Evolutionary conservation across 2,329 filamentous ascomycete species (phyloP).

Genomic region (Emmonsiellopsis sp.): DNA sequence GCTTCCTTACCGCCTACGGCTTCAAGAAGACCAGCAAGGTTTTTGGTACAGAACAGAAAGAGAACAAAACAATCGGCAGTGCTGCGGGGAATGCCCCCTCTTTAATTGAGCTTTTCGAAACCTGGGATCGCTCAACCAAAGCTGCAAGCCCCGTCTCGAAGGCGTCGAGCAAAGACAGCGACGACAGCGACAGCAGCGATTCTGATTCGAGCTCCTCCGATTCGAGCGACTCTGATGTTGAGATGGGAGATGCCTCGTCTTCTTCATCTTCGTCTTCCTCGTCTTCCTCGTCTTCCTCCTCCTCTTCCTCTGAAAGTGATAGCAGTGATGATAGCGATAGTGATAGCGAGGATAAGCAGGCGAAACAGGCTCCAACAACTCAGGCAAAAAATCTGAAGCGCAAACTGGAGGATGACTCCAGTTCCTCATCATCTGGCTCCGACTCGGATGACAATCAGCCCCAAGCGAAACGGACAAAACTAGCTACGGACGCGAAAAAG

Average conservation of each 20-base stretch:
- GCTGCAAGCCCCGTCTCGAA: conserved; percentile 5
- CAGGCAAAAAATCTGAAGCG: conserved; percentile 44
- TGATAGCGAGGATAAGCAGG: conserved; percentile 18
- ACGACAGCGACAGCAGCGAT: conserved; percentile 22
- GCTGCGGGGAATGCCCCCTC: conserved; percentile 25
- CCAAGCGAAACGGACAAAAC: conserved; percentile 11
- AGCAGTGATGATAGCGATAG: conserved; percentile 37
- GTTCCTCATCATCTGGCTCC: conserved; percentile 26
- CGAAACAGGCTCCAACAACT: conserved; percentile 27
- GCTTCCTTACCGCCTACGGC: conserved; percentile 58
- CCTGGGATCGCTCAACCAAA: conserved; percentile 10
- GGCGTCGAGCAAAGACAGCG: conserved; percentile 9
- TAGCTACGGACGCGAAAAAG: not conserved
- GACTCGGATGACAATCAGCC: conserved; percentile 24
- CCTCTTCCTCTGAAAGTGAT: conserved; percentile 40
- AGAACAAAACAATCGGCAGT: conserved; percentile 18
- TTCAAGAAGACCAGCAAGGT: conserved; percentile 53
- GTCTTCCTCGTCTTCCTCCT: conserved; percentile 29
- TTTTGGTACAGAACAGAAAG: conserved; percentile 54
- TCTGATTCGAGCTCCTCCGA: conserved; percentile 22
- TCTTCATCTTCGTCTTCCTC: conserved; percentile 25
- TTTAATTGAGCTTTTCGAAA: conserved; percentile 32
- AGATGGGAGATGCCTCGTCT: conserved; percentile 29
- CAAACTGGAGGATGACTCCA: conserved; percentile 44
- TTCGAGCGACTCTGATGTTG: conserved; percentile 33